Evolutionary conservation across 2,329 filamentous ascomycete genomes (phyloP).

Genomic region (Penicillium sp.): DNA sequence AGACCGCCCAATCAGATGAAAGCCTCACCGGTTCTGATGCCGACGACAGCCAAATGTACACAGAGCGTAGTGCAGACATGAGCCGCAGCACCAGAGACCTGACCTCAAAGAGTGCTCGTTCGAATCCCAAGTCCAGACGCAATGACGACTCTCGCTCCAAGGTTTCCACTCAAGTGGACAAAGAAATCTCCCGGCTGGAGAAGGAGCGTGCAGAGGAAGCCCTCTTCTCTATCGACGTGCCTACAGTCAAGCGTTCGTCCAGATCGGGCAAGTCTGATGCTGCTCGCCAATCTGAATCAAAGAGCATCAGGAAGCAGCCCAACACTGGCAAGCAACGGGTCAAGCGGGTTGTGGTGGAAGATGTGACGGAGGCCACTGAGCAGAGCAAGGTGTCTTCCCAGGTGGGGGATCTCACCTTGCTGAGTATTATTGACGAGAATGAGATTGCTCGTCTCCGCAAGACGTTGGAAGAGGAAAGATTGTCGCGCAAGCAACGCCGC

Average conservation of each 20-base stretch:
- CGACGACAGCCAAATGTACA: slow-evolving; percentile 34
- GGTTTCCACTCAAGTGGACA: slow-evolving; percentile 36
- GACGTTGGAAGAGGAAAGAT: slow-evolving; percentile 56
- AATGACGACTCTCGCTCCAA: slow-evolving; percentile 31
- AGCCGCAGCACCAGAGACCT: slow-evolving; percentile 31
- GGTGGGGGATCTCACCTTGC: slow-evolving; percentile 49
- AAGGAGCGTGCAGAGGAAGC: slow-evolving; percentile 40
- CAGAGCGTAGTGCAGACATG: slow-evolving; percentile 28
- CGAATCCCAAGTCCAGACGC: slow-evolving; percentile 23
- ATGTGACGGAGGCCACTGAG: slow-evolving; percentile 31
- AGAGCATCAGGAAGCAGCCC: slow-evolving; percentile 31
- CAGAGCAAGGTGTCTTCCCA: slow-evolving; percentile 28
- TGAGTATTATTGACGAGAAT: slow-evolving; percentile 55
- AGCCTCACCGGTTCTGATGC: slow-evolving; percentile 26
- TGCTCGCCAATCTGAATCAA: slow-evolving; percentile 19
- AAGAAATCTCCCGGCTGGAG: slow-evolving; percentile 37
- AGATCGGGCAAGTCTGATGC: slow-evolving; percentile 22
- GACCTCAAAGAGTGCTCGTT: slow-evolving; percentile 30
- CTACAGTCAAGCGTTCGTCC: slow-evolving; percentile 24
- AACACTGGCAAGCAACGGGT: slow-evolving; percentile 42
- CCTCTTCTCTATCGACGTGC: slow-evolving; percentile 37
- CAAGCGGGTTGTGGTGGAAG: slow-evolving; percentile 39
- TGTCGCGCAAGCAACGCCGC: slow-evolving; percentile 44
- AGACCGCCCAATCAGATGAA: slow-evolving; percentile 29
- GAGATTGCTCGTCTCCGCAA: slow-evolving; percentile 57